Evolutionary conservation across 1,284 basidiomycete species (phyloP), one percentile per base, ranked within the genome.

Genomic region (Phellopilus nigrolimitatus): DNA sequence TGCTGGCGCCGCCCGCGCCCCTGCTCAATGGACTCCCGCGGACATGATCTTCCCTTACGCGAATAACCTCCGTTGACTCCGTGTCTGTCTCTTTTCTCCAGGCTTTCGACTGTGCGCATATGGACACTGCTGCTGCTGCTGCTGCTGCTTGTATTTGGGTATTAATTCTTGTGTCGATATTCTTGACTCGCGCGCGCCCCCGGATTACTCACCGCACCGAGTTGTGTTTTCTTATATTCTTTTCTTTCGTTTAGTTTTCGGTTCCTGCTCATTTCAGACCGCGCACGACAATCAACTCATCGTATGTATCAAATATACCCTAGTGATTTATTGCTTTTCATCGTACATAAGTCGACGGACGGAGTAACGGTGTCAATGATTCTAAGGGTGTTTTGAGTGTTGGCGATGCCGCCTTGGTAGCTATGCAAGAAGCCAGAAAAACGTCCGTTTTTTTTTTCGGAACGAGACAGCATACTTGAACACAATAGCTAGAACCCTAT

Each of bases 281-380:
- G n/a, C n/a, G n/a, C n/a, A n/a, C 38, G 33, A 19, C 46, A 48
- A 39, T 27, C 36, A 27, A 37, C 37, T 24, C 27, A 47, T 24
- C 37, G 21, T 37, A 37, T 48, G 33, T 48, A 48, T 15, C 46
- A 40, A 39, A 25, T 39, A 48, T 48, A 48, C 15, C 36, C 24
- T 38, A 25, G n/a, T n/a, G n/a, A n/a, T n/a, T n/a, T n/a, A n/a
- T n/a, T n/a, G n/a, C n/a, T n/a, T n/a, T n/a, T n/a, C n/a, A n/a
- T n/a, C n/a, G n/a, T n/a, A n/a, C n/a, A n/a, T n/a, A n/a, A n/a
- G n/a, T n/a, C n/a, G n/a, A n/a, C n/a, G n/a, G n/a, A n/a, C n/a
- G n/a, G n/a, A n/a, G n/a, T n/a, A n/a, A n/a, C n/a, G n/a, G n/a
- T n/a, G n/a, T n/a, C n/a, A n/a, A n/a, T n/a, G n/a, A n/a, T n/a